Conservation (phyloP, 1,284 basidiomycete species). For the Meira miltonrushii region DNA sequence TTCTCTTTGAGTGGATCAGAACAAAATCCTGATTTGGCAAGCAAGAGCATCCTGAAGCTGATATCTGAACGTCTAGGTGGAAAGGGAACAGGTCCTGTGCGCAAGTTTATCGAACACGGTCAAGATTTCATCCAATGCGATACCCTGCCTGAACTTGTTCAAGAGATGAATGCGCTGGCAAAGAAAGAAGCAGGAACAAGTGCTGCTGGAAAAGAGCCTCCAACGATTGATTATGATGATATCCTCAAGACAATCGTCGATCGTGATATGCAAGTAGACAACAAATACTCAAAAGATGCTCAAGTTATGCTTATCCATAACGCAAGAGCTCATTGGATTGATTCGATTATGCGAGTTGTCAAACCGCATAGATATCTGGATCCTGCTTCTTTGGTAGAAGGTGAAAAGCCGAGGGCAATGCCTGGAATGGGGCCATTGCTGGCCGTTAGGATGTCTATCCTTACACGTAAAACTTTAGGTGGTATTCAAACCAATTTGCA, state of each 20-base stretch:
- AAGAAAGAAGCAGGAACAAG: slow-evolving; percentile 10
- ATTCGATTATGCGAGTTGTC: slow-evolving; percentile 8
- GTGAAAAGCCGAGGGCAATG: slow-evolving; percentile 1
- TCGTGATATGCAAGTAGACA: slow-evolving; percentile 14
- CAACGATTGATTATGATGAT: slow-evolving; percentile 3
- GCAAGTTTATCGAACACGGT: slow-evolving; percentile 17
- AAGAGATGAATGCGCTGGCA: slow-evolving; percentile 17
- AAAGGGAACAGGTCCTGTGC: slow-evolving; percentile 16
- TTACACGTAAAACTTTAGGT: slow-evolving; percentile 21
- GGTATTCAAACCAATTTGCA: slow-evolving; percentile 21
- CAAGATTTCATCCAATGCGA: slow-evolving; percentile 14
- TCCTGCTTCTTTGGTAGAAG: background rate
- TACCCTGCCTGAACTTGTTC: slow-evolving; percentile 14
- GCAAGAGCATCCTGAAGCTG: slow-evolving; percentile 10
- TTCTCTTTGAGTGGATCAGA: slow-evolving; percentile 19
- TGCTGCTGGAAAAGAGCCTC: background rate
- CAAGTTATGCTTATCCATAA: slow-evolving; percentile 23
- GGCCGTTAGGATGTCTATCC: slow-evolving; percentile 16
- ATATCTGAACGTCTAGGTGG: slow-evolving; percentile 7
- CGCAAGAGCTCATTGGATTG: slow-evolving; percentile 14
- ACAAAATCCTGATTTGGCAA: slow-evolving; percentile 20
- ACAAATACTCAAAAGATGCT: slow-evolving; percentile 18
- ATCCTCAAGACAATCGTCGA: slow-evolving; percentile 12
- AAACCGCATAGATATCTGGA: slow-evolving; percentile 16
- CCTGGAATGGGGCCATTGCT: slow-evolving; percentile 15